These are phyloP conservation scores for Amphibolis antarctica DNA, from an alignment of 106 monocot species.

Conservation along the genomic window DNA sequence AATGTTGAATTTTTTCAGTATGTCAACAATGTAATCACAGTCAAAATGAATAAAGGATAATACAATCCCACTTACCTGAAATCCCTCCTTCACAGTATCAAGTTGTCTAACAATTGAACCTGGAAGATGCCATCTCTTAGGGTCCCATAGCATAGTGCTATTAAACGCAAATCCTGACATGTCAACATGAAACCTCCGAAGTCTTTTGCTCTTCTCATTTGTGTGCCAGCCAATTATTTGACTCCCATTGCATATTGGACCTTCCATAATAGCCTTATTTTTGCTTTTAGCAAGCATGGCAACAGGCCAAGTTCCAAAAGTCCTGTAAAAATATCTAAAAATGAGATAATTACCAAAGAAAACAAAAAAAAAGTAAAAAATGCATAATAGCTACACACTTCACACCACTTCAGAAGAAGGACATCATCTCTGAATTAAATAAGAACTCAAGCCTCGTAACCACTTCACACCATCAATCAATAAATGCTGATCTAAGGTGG, in stretches of 20 bases:
- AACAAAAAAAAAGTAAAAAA: neutral
- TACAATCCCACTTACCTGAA: constrained; percentile 41
- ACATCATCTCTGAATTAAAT: too few relatives aligned
- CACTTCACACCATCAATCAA: too few relatives aligned
- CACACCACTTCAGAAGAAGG: too few relatives aligned
- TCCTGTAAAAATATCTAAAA: constrained; percentile 5
- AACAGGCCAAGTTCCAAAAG: constrained; percentile 53
- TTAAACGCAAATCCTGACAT: constrained; percentile 98
- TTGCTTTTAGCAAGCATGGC: constrained; percentile 67
- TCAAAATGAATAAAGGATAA: neutral
- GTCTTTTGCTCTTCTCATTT: constrained; percentile 65
- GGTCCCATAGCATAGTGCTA: constrained; percentile 87
- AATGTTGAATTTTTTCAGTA: too few relatives aligned
- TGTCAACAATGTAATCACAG: neutral
- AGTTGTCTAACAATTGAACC: constrained; percentile 50
- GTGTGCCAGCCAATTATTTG: constrained; percentile 88
- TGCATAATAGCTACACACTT: neutral
- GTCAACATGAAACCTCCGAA: constrained; percentile 88
- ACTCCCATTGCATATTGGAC: constrained; percentile 76
- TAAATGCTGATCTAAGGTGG: too few relatives aligned
- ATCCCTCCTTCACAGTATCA: constrained; percentile 57
- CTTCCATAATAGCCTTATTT: constrained; percentile 61
- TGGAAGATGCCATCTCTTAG: constrained; percentile 36
- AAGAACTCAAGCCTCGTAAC: too few relatives aligned
- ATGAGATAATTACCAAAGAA: constrained; percentile 23